Conservation (phyloP, 768 basidiomycete genomes). For the Lyophyllum decastes region DNA sequence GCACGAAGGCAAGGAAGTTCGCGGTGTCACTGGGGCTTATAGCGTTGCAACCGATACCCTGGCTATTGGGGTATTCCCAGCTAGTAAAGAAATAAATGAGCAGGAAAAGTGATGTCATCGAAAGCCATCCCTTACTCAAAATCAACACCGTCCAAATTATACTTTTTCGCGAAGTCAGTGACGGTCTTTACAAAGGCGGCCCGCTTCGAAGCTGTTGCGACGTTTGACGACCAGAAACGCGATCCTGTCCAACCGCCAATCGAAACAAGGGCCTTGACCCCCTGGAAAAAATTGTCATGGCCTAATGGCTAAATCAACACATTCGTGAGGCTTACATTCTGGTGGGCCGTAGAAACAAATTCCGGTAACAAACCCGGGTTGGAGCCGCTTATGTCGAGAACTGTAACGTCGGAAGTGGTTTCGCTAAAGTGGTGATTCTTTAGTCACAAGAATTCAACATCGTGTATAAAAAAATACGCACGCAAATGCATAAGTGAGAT, state of each 20-base stretch:
- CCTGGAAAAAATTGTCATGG: conserved; percentile 32
- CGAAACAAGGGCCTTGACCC: conserved; percentile 57
- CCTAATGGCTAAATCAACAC: not conserved
- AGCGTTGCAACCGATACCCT: conserved; percentile 74
- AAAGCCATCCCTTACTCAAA: conserved; percentile 40
- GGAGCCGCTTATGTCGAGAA: conserved; percentile 41
- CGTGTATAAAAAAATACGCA: conserved; percentile 32
- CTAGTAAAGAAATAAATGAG: conserved; percentile 34
- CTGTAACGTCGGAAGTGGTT: conserved; percentile 36
- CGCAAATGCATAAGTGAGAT: conserved; percentile 74
- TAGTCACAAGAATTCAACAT: not conserved
- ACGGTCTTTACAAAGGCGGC: conserved; percentile 67
- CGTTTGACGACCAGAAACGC: conserved; percentile 59
- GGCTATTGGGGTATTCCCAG: conserved; percentile 83
- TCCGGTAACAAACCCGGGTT: conserved; percentile 51
- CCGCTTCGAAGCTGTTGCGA: conserved; percentile 59
- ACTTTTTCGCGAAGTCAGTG: conserved; percentile 47
- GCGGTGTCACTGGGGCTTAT: conserved; percentile 62
- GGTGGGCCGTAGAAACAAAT: conserved; percentile 53
- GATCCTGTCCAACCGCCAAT: conserved; percentile 77
- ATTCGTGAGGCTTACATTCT: conserved; percentile 30
- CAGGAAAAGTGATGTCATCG: not conserved
- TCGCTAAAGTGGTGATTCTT: conserved; percentile 22
- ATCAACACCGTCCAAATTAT: conserved; percentile 61
- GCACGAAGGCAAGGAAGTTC: conserved; percentile 81